phyloP scores from a whole-genome alignment of 1,139 yeast species.

The Hemisphaericaspora xylanilytica region DNA sequence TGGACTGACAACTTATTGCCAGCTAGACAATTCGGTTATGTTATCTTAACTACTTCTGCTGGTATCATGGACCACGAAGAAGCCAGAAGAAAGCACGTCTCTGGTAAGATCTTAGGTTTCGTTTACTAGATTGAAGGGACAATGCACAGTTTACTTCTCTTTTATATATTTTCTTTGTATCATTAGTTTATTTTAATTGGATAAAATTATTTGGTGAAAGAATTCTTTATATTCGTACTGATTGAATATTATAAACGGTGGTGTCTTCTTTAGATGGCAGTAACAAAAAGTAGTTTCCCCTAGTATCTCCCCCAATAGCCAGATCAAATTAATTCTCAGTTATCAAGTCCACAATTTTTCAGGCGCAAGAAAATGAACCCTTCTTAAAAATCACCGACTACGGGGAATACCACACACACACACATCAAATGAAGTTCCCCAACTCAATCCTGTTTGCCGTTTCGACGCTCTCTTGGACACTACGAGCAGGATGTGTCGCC shows the following conservation, averaged over 20 bases:
- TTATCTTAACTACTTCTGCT: slow-evolving; percentile 96
- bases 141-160: neutral
- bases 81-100: slow-evolving; percentile 99
- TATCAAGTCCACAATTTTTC: neutral
- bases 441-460: slow-evolving; percentile 30
- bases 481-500: slow-evolving; percentile 65
- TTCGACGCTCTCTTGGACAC: slow-evolving; percentile 42
- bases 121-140: slow-evolving; percentile 73
- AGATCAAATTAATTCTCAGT: no score
- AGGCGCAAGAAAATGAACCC: neutral
- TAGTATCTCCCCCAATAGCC: no score
- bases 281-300: no score
- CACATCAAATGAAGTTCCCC: slow-evolving; percentile 14
- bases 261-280: no score
- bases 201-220: slow-evolving; percentile 2
- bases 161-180: slow-evolving; percentile 5
- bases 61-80: slow-evolving; percentile 99
- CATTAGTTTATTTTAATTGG: slow-evolving; percentile 6
- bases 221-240: neutral
- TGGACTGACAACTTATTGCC: slow-evolving; percentile 98
- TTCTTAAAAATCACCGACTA: neutral
- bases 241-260: no score
- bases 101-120: slow-evolving; percentile 96
- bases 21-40: slow-evolving; percentile 98
- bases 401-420: neutral